Evolutionary conservation across 108 stramenopile genomes (phyloP), one percentile per base, ranked within the genome.

Genomic region (Seminavis robusta): DNA sequence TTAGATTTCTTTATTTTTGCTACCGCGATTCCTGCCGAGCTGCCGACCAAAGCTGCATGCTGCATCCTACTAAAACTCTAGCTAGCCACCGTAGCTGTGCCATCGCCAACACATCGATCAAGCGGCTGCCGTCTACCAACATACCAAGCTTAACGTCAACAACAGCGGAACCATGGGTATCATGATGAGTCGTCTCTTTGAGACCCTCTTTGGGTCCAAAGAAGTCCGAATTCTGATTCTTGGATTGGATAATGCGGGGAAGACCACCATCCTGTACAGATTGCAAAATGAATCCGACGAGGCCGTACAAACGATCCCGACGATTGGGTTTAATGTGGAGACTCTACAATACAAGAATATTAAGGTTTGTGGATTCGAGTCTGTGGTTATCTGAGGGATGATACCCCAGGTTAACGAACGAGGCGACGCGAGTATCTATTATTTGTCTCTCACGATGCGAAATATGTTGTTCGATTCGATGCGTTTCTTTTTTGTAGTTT

Each of bases 281-380:
- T 65, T 93, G 33, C 91, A 95, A 51, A 93, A 94, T 65, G 95
- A 93, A 63, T 80, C 44, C 27, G 81, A 78, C 40, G 94, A 97
- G 71, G 90, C 94, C 19, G 94, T 99, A 9, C 95, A 96, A 63
- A 99, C 99, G n/a, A 97, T 98, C 48, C 99, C 99, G 2, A 99
- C 99, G 1, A 99, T 99, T 67, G 99, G 94, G 3, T 98, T 98
- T 68, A 99, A 99, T 67, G 97, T 99, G 15, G 99, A 99, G 64
- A 98, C 97, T 0, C 63, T 99, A 59, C 97, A 98, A 63, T 99
- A 99, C 76, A 98, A 98, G 53, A 99, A 99, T 76, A 99, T 99
- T 62, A 92, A 92, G 86, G 90, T 92, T 52, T 43, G 83, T 32
- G 3, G 3, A 39, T 36, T 33, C 23, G 4, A n/a, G 49, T 34